A percentile compares a stretch with the other conserved stretches of the same genome.
Evolutionary conservation across 164 flowering plant genomes (phyloP).

Genomic region (Dillenia turbinata): DNA sequence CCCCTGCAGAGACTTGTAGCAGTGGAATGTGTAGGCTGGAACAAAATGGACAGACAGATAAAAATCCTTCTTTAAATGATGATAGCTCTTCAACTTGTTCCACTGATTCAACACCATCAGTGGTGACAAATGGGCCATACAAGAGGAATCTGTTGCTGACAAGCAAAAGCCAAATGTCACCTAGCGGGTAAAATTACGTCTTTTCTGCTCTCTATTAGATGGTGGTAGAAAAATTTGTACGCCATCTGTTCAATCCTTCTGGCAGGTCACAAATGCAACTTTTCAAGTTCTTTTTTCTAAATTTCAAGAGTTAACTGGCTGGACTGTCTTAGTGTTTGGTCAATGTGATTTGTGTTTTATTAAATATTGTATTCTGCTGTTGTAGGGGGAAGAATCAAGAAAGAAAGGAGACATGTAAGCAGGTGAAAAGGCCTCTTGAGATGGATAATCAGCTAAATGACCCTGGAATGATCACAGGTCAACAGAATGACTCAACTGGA

Average conservation of each 20-base stretch:
- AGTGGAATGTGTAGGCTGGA: constrained; percentile 37
- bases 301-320: no score
- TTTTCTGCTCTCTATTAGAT: no score
- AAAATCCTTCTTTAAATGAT: constrained; percentile 61
- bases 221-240: no score
- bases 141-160: constrained; percentile 43
- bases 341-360: no score
- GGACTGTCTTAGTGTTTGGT: no score
- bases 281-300: no score
- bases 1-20: constrained; percentile 54
- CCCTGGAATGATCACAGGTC: constrained; percentile 29
- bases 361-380: neutral
- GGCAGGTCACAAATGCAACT: no score
- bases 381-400: constrained; percentile 60
- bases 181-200: constrained; percentile 47
- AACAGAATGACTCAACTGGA: constrained; percentile 31
- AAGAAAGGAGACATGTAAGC: constrained; percentile 32
- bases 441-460: constrained; percentile 37
- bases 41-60: constrained; percentile 56
- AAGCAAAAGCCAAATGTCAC: constrained; percentile 44
- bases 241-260: no score
- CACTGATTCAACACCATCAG: constrained; percentile 82
- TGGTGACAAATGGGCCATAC: constrained; percentile 50
- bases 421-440: constrained; percentile 32
- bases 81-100: constrained; percentile 98